Evolutionary conservation across 1,139 yeast genomes (phyloP), one percentile per base, ranked within the genome.

Genomic region (Candida tetrigidarum): DNA sequence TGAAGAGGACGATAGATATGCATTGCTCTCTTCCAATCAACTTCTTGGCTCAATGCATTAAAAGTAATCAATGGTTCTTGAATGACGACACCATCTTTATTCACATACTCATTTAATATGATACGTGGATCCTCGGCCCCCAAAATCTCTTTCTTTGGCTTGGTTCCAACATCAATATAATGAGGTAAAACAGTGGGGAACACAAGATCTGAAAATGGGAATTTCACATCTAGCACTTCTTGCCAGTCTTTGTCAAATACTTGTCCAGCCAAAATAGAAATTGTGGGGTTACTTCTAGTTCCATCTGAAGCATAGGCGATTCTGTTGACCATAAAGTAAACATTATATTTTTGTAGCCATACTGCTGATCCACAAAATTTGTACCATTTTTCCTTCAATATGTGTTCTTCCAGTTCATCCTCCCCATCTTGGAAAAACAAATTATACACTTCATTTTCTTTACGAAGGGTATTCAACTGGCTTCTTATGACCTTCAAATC

Each of bases 81-180:
- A 10, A 44, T 37, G n/a, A 5, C 2, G 16, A 30, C 37, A 5
- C 46, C 71, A 43, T 58, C 52, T 0, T 74, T 72, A 14, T 52
- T 47, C 8, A 55, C 47, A 47, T 68, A 70, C 37, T 57, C 60
- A 6, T 67, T 64, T 8, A 72, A 50, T 3, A 72, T 44, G 5
- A 72, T 55, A 30, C 76, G 59, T 2, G 78, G 76, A 48, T 74
- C 78, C 51, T 74, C 78, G 1, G 78, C 71, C 0, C 79, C 79
- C 43, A 69, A 63, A 47, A n/a, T 54, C 47, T 19, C 55, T 45
- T 26, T 48, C 45, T 22, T 43, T 23, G 20, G 48, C 56, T 55
- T 38, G 50, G 42, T 23, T 46, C 46, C 49, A 38, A 47, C 54
- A 34, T 58, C 66, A 42, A 70, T 64, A 12, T 54, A 43, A 30